phyloP scores from a whole-genome alignment of 2,329 filamentous ascomycete genomes.

The Neonectria ditissima region DNA sequence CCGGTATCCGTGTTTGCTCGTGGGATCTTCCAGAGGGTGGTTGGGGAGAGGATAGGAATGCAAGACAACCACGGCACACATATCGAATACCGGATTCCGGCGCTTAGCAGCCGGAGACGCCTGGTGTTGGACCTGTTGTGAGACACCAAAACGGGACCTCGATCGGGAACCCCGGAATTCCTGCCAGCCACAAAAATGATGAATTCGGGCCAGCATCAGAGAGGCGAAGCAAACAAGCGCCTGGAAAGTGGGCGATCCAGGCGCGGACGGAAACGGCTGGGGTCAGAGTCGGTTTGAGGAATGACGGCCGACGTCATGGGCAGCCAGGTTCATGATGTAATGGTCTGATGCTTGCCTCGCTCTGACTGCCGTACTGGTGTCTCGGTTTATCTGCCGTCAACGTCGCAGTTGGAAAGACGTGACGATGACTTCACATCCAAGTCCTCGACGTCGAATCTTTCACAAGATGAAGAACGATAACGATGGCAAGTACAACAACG shows the following conservation, averaged over 20 bases:
- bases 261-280: conserved; percentile 17
- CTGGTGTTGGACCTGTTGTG: conserved; percentile 12
- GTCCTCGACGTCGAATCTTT: background rate
- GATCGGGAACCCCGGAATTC: conserved; percentile 17
- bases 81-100: conserved; percentile 3
- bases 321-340: conserved; percentile 21
- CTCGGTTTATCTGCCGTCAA: conserved; percentile 23
- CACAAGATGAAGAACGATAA: conserved; percentile 16
- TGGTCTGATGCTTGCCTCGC: conserved; percentile 18
- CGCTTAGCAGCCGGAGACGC: conserved; percentile 5
- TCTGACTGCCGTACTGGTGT: conserved; percentile 25
- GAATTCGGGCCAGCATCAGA: conserved; percentile 4
- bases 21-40: conserved; percentile 6
- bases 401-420: conserved; percentile 14
- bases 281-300: conserved; percentile 10
- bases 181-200: conserved; percentile 1
- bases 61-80: conserved; percentile 8
- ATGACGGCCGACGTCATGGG: conserved; percentile 35
- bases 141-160: conserved; percentile 28
- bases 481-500: conserved; percentile 23
- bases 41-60: conserved; percentile 13
- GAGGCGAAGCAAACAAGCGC: conserved; percentile 24
- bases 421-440: conserved; percentile 41
- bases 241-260: conserved; percentile 4
- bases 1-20: background rate